Base-by-base conservation (phyloP, 1,139 yeast species). In the Yueomyces sp. region DNA sequence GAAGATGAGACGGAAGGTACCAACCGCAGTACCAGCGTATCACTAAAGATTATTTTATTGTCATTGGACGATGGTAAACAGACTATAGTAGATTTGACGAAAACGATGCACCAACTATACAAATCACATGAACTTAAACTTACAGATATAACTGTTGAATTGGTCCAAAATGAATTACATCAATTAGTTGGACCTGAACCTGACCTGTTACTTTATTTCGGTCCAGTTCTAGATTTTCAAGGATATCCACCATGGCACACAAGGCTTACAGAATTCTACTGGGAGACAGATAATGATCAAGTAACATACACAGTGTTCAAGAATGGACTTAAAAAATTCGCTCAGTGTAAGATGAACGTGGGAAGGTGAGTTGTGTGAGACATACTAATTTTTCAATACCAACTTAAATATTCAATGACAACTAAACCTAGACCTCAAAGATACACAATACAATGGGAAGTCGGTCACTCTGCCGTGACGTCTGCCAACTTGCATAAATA, bases 241-340 rank as follows among this genome's bases (percentile, higher is more conserved):
- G 96, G 95, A 32, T 93, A 81, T 61, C 97, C 98, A 25, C 99
- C 99, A 28, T 91, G 98, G 98, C 97, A 91, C 57, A 76, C 87
- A 38, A 72, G 98, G 48, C 73, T 93, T 44, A 75, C 89, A 7
- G 99, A 91, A 57, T 77, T 91, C 54, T 89, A 81, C 64, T 84
- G 94, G 84, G 91, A 85, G 55, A 81, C 84, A 6, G 95, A 85
- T 57, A 82, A 84, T 57, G 79, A 70, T 47, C 76, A 76, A 46
- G 95, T 87, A 40, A 73, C 77, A 37, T 91, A 91, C 60, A 83
- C 87, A 27, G 93, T 87, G 19, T 91, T 86, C 59, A 72, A 83
- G 42, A 73, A 91, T 50, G 96, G 95, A 1, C 70, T 91, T 52
- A 86, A 81, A 52, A 79, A 76, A 54, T 91, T 75, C 58, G 73